Base-by-base conservation (phyloP, 2,329 filamentous ascomycete genomes). In the Neonectria faginata region DNA sequence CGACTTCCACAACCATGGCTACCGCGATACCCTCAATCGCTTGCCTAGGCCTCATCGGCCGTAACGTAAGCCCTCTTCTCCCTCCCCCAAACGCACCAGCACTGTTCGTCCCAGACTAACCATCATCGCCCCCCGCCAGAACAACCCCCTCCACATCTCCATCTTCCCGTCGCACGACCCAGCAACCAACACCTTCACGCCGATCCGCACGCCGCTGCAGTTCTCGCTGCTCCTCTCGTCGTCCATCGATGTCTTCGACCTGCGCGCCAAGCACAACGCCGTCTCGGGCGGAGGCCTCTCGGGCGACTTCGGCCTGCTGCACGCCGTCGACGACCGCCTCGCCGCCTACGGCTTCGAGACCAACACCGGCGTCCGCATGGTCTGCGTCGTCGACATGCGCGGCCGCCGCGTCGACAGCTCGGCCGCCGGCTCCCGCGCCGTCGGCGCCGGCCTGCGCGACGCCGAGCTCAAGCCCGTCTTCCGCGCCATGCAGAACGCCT, bases 321-420 rank as follows among this genome's bases (percentile, higher is more conserved):
- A 98, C 81, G 94, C 94, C 64, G 86, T 98, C 64, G 96, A 98
- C 82, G 95, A 99, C 81, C 88, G 94, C 27, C 86, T 98, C 51
- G 94, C 94, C 39, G 92, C 94, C 70, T 99, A 98, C 82, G 96
- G 96, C 74, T 97, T 93, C 89, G 88, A 98, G 79, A 97, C 96
- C 61, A 98, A 97, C 80, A 98, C 96, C 27, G 94, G 94, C 44
- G 89, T 97, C 68, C 94, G 95, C 77, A 90, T 99, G 75, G 89
- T 98, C 36, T 91, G 94, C 67, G 88, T 97, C 3, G 91, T 98
- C 31, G 95, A 99, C 80, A 93, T 97, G 87, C 89, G 94, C 70
- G 94, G 94, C 1, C 84, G 91, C 22, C 81, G 86, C 54, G 80
- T 84, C 57, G 81, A 79, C 31, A 61, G 60, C 55, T 75, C 73